phyloP scores from a whole-genome alignment of 1,284 basidiomycete species.

The Blastosporella zonata region DNA sequence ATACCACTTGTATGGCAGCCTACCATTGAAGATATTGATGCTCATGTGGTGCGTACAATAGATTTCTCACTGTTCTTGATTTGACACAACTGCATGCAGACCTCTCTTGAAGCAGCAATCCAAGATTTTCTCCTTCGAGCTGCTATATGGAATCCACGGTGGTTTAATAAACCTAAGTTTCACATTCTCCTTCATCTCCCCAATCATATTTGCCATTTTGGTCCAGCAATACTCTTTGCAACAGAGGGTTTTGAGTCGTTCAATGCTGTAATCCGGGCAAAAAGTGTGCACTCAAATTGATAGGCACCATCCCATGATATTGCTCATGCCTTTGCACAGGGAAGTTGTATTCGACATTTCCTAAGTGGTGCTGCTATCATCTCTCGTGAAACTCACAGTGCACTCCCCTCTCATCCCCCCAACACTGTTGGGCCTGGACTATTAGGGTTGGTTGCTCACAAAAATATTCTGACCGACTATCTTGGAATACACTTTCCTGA shows the following conservation, averaged over 20 bases:
- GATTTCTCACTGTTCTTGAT: too few relatives aligned
- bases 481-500: too few relatives aligned
- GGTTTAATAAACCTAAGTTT: slow-evolving; percentile 43
- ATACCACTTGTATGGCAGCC: slow-evolving; percentile 36
- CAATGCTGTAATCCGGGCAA: slow-evolving; percentile 39
- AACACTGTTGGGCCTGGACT: too few relatives aligned
- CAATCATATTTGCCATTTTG: slow-evolving; percentile 32
- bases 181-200: slow-evolving; percentile 34
- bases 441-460: too few relatives aligned
- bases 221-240: slow-evolving; percentile 37
- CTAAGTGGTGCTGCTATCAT: slow-evolving; percentile 35
- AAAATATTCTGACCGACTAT: too few relatives aligned
- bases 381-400: too few relatives aligned
- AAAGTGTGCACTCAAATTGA: slow-evolving; percentile 36
- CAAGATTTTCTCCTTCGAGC: slow-evolving; percentile 27
- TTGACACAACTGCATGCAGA: not conserved
- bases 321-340: slow-evolving; percentile 31
- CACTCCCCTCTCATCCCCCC: too few relatives aligned
- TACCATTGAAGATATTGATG: slow-evolving; percentile 30
- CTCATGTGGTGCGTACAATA: slow-evolving; percentile 29
- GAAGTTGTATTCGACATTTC: slow-evolving; percentile 35
- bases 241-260: slow-evolving; percentile 46
- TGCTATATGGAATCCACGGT: slow-evolving; percentile 26
- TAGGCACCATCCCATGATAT: slow-evolving; percentile 43
- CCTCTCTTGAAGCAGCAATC: slow-evolving; percentile 21